Percentiles rank a stretch among this genome's conserved stretches.
phyloP scores from a whole-genome alignment of 169 alveolate species.

The Cryptosporidium felis region DNA sequence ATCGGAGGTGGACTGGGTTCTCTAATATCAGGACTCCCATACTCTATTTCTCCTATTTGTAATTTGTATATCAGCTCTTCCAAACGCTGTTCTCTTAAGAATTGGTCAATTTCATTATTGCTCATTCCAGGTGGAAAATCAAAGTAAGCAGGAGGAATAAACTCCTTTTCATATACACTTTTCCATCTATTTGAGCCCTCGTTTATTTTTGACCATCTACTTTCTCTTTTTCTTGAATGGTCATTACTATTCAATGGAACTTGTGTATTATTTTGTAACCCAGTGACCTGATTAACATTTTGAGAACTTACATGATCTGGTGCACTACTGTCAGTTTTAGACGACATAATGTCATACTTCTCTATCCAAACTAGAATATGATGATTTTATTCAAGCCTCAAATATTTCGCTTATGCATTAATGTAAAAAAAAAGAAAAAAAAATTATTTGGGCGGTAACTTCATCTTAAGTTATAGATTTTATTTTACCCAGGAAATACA shows the following conservation, averaged over 20 bases:
- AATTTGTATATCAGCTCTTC: conserved; percentile 87
- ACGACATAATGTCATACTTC: too few relatives aligned
- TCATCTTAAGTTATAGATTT: too few relatives aligned
- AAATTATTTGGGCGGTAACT: too few relatives aligned
- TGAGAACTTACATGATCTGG: too few relatives aligned
- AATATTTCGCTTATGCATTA: too few relatives aligned
- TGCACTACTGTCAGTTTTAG: too few relatives aligned
- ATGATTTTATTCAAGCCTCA: too few relatives aligned
- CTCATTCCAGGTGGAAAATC: conserved; percentile 90
- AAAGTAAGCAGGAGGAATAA: conserved; percentile 87
- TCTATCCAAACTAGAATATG: too few relatives aligned
- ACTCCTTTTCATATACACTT: conserved; percentile 81
- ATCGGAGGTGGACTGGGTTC: conserved; percentile 93
- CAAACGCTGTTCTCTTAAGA: conserved; percentile 88
- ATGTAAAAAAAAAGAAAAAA: too few relatives aligned
- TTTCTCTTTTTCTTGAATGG: background rate
- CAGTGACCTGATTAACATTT: too few relatives aligned
- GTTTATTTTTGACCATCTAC: conserved; percentile 41
- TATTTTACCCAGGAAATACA: too few relatives aligned
- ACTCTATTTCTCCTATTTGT: conserved; percentile 85
- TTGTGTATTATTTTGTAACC: too few relatives aligned
- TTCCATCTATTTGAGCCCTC: conserved; percentile 46
- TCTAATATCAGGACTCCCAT: conserved; percentile 89
- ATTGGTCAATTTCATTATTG: conserved; percentile 86
- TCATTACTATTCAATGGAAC: background rate